phyloP scores from a whole-genome alignment of 1,284 basidiomycete species.

The Ustilago loliicola region DNA sequence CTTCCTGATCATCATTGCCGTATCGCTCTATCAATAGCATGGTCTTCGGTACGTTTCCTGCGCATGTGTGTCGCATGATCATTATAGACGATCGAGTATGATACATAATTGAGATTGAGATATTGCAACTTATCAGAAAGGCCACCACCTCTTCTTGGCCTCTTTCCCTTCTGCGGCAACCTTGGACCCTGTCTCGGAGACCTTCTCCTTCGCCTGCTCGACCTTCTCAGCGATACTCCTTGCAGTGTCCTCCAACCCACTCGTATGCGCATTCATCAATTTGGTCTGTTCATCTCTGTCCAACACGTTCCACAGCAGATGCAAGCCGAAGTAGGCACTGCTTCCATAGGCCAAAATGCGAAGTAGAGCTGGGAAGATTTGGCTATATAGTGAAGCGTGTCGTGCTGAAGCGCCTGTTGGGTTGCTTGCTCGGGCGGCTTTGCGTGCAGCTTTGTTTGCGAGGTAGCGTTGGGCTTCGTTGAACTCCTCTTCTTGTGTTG shows the following conservation, averaged over 20 bases:
- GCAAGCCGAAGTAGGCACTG: conserved; percentile 65
- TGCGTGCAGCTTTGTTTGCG: conserved; percentile 38
- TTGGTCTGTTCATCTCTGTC: conserved; percentile 54
- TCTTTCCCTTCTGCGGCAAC: not conserved
- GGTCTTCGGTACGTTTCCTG: not conserved
- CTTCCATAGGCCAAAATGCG: conserved; percentile 67
- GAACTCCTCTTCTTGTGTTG: conserved; percentile 18
- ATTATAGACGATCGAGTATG: not conserved
- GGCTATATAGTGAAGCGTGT: conserved; percentile 61
- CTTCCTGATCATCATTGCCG: not conserved
- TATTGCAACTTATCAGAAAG: conserved; percentile 28
- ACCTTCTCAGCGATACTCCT: conserved; percentile 29
- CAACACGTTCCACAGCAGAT: conserved; percentile 63
- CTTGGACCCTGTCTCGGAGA: not conserved
- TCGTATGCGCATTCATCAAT: conserved; percentile 42
- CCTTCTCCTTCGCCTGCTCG: conserved; percentile 16
- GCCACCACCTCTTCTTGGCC: conserved; percentile 31
- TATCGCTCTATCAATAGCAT: not conserved
- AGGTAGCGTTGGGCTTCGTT: conserved; percentile 52
- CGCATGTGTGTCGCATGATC: conserved; percentile 2
- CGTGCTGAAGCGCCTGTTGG: conserved; percentile 39
- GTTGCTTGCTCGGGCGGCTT: conserved; percentile 12
- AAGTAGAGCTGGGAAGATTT: conserved; percentile 62
- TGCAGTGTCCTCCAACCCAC: conserved; percentile 40
- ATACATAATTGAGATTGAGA: not conserved